Percentiles rank a stretch among this genome's conserved stretches.
Evolutionary conservation across 345 rosid species (phyloP).

Genomic region (Hibiscus tridactylites): DNA sequence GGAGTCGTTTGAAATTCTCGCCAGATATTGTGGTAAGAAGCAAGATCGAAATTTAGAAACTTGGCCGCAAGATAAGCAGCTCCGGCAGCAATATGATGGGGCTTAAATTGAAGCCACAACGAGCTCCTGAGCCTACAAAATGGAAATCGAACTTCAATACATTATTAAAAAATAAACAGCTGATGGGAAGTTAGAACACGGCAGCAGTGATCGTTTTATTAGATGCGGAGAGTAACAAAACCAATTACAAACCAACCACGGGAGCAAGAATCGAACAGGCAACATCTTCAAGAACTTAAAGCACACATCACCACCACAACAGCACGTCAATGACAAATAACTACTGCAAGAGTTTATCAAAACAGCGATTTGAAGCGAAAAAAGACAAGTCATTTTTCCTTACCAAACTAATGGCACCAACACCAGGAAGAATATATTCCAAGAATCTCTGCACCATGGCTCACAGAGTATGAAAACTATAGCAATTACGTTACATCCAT

Average conservation of each 20-base stretch:
- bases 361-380: constrained; percentile 19
- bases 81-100: constrained; percentile 78
- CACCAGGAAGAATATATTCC: constrained; percentile 54
- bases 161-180: neutral
- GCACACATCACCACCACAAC: constrained; percentile 18
- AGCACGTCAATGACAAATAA: constrained; percentile 17
- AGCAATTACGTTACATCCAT: constrained; percentile 46
- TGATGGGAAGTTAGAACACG: neutral
- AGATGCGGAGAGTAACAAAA: neutral
- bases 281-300: constrained; percentile 17
- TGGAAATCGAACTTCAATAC: constrained; percentile 1
- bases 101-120: constrained; percentile 78
- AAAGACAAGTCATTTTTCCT: constrained; percentile 41
- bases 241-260: constrained; percentile 21
- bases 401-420: constrained; percentile 71
- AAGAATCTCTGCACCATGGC: constrained; percentile 65
- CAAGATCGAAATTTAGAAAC: constrained; percentile 48
- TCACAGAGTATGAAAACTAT: constrained; percentile 53
- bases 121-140: constrained; percentile 72
- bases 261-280: constrained; percentile 8
- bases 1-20: constrained; percentile 62
- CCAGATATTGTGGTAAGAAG: constrained; percentile 51
- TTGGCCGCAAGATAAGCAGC: constrained; percentile 70
- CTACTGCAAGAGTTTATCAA: constrained; percentile 3
- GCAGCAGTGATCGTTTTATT: neutral